Percentiles rank a stretch among this genome's conserved stretches.
Conservation (phyloP, 495 filamentous ascomycete genomes). For the Rhypophila decipiens region DNA sequence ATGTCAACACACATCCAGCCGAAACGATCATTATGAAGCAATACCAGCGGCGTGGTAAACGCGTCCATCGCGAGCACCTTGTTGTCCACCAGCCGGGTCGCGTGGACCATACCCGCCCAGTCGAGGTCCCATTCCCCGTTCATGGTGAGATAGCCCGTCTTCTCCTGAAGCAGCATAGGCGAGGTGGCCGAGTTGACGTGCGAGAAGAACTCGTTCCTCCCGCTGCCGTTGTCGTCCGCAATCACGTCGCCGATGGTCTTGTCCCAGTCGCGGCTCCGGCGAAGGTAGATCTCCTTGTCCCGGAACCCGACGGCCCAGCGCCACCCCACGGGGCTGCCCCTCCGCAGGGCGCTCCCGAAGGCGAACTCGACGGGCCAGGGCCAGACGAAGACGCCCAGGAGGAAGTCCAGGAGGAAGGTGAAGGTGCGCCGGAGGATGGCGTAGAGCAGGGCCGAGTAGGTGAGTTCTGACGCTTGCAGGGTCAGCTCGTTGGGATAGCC, state of each 20-base stretch:
- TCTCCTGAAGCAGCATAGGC: slow-evolving; percentile 51
- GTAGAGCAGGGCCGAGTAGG: slow-evolving; percentile 41
- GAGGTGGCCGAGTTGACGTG: slow-evolving; percentile 49
- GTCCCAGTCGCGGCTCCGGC: slow-evolving; percentile 58
- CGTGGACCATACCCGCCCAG: slow-evolving; percentile 65
- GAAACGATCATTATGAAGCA: slow-evolving; percentile 56
- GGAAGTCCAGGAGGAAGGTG: slow-evolving; percentile 63
- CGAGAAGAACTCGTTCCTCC: slow-evolving; percentile 24
- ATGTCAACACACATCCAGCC: slow-evolving; percentile 59
- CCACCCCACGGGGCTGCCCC: slow-evolving; percentile 59
- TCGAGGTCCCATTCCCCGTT: slow-evolving; percentile 77
- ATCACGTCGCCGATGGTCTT: slow-evolving; percentile 38
- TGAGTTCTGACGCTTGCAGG: slow-evolving; percentile 46
- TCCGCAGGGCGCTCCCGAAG: slow-evolving; percentile 28
- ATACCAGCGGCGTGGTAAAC: slow-evolving; percentile 57
- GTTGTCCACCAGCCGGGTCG: slow-evolving; percentile 57
- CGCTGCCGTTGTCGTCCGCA: slow-evolving; percentile 7
- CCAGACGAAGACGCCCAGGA: slow-evolving; percentile 60
- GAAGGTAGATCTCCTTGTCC: slow-evolving; percentile 66
- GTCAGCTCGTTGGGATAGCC: slow-evolving; percentile 54
- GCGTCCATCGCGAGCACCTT: slow-evolving; percentile 48
- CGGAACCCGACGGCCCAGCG: slow-evolving; percentile 63
- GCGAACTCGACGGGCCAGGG: slow-evolving; percentile 74
- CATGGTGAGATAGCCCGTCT: slow-evolving; percentile 75
- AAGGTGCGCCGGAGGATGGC: slow-evolving; percentile 48